A percentile compares a stretch with the other conserved stretches of the same genome.
Conservation (phyloP, 2,329 filamentous ascomycete genomes). For the Xylariales sp. region DNA sequence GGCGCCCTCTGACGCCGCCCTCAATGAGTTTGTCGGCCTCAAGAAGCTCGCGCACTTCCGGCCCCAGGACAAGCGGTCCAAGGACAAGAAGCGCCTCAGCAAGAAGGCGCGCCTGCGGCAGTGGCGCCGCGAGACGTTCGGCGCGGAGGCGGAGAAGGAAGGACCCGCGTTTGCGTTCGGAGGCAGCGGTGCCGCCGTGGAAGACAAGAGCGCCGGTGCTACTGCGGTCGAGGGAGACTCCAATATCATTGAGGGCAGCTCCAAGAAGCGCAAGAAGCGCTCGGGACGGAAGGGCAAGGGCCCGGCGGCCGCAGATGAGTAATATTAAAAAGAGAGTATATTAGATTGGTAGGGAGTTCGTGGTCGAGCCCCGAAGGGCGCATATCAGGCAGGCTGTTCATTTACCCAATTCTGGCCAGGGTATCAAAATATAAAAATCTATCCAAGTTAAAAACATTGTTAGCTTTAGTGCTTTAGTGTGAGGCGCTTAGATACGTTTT, state of each 20-base stretch:
- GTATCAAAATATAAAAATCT: no score
- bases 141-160: constrained; percentile 49
- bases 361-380: no score
- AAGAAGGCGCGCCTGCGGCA: constrained; percentile 90
- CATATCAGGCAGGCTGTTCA: no score
- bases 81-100: constrained; percentile 80
- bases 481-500: no score
- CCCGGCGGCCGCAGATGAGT: no score
- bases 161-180: constrained; percentile 58
- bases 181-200: constrained; percentile 20
- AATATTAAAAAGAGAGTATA: no score
- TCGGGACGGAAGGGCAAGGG: constrained; percentile 6
- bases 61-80: constrained; percentile 82
- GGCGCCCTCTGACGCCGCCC: constrained; percentile 76
- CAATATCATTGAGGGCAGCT: constrained; percentile 29
- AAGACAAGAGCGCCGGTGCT: constrained; percentile 19
- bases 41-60: constrained; percentile 94
- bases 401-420: no score
- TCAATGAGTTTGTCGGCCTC: constrained; percentile 88
- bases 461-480: no score
- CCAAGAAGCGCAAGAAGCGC: constrained; percentile 25
- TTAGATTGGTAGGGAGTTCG: no score
- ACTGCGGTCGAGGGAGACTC: constrained; percentile 15
- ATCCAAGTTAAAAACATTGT: no score
- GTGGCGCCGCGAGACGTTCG: constrained; percentile 70